Conservation (phyloP, 495 filamentous ascomycete species). For the Cenococcum geophilum region DNA sequence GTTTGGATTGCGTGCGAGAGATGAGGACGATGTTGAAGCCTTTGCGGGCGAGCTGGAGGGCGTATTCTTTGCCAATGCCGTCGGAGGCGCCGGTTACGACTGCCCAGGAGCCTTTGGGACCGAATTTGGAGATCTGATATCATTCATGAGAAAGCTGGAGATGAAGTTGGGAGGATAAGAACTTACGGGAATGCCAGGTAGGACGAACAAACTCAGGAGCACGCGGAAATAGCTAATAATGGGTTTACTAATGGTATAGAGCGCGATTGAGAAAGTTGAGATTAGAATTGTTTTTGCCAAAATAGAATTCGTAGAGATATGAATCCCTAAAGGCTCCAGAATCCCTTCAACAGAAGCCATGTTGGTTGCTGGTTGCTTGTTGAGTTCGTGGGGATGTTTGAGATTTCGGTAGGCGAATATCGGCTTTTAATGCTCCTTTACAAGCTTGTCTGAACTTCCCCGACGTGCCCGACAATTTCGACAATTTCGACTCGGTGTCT, state of each 20-base stretch:
- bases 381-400: background rate
- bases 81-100: constrained; percentile 94
- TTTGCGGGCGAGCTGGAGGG: constrained; percentile 78
- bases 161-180: background rate
- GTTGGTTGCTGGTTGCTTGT: background rate
- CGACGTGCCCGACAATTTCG: too few species aligned
- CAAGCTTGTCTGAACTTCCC: too few species aligned
- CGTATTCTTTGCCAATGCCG: constrained; percentile 95
- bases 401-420: too few species aligned
- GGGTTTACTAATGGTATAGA: constrained; percentile 50
- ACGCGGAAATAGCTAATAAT: constrained; percentile 57
- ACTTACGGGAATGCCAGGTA: constrained; percentile 59
- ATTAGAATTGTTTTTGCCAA: constrained; percentile 9
- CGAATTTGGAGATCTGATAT: constrained; percentile 77
- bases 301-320: constrained; percentile 23
- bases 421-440: too few species aligned
- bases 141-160: background rate
- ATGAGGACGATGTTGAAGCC: constrained; percentile 92
- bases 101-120: constrained; percentile 87
- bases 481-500: too few species aligned
- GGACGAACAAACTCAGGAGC: constrained; percentile 67
- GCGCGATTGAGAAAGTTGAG: constrained; percentile 46
- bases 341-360: background rate
- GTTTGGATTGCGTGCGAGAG: constrained; percentile 87
- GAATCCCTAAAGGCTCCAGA: constrained; percentile 16